These are phyloP conservation scores for Aspergillaceae sp. DNA, from an alignment of 2,329 filamentous ascomycete species.

Conservation along the genomic window DNA sequence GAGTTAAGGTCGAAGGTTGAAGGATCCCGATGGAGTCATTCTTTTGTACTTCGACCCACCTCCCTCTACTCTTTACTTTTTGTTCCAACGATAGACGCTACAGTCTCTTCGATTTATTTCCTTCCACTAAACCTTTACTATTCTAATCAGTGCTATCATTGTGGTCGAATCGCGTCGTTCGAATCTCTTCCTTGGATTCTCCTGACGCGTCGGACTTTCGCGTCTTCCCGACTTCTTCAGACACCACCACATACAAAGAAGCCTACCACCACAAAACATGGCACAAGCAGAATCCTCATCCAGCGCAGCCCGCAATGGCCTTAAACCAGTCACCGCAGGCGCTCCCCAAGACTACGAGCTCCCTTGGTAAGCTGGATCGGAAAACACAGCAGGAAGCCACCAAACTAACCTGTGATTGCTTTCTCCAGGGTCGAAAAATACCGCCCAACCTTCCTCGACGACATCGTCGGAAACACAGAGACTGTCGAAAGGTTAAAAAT, in stretches of 20 bases:
- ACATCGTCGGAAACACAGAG: constrained; percentile 95
- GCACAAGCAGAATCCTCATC: constrained; percentile 41
- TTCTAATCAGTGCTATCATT: neutral
- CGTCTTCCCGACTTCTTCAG: constrained; percentile 11
- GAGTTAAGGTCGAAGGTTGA: neutral
- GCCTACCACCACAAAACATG: constrained; percentile 20
- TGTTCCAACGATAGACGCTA: too few species aligned
- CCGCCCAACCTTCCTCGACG: constrained; percentile 85
- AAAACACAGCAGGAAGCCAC: neutral
- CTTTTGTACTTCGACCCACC: too few species aligned
- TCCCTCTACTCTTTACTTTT: too few species aligned
- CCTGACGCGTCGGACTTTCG: constrained; percentile 22
- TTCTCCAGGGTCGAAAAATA: constrained; percentile 88
- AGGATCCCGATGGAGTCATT: too few species aligned
- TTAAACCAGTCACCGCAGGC: constrained; percentile 32
- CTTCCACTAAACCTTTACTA: too few species aligned
- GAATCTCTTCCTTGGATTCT: constrained; percentile 3
- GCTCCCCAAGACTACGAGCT: constrained; percentile 40
- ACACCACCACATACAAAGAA: neutral
- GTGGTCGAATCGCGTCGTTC: neutral
- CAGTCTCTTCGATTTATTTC: too few species aligned
- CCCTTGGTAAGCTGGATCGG: constrained; percentile 33
- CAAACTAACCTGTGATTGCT: too few species aligned
- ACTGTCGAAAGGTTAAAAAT: constrained; percentile 97
- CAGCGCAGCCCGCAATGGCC: constrained; percentile 33